phyloP scores from a whole-genome alignment of 164 flowering plant species.

The Vitis rotundifolia region DNA sequence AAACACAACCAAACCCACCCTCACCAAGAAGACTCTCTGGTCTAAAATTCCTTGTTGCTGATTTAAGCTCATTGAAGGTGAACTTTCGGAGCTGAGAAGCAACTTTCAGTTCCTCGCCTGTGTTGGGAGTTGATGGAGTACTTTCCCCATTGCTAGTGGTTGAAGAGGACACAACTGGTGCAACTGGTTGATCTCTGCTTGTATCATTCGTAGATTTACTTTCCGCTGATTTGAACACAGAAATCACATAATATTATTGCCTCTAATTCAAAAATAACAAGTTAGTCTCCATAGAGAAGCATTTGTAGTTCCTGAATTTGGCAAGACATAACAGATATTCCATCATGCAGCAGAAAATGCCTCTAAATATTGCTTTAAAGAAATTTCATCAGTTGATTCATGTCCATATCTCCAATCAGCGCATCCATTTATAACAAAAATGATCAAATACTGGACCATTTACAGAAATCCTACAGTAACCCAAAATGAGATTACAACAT shows the following conservation, averaged over 20 bases:
- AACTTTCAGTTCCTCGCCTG: slow-evolving; percentile 38
- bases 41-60: slow-evolving; percentile 41
- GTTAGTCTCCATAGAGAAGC: not conserved
- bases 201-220: slow-evolving; percentile 37
- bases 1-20: slow-evolving; percentile 55
- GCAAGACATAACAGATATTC: not conserved
- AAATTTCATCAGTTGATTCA: no score
- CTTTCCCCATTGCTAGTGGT: slow-evolving; percentile 40
- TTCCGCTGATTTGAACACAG: slow-evolving; percentile 26
- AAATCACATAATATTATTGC: not conserved
- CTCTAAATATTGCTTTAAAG: not conserved
- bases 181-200: slow-evolving; percentile 37
- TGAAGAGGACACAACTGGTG: slow-evolving; percentile 39
- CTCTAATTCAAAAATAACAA: not conserved
- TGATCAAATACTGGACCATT: no score
- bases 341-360: not conserved
- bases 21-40: slow-evolving; percentile 49
- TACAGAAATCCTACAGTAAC: no score
- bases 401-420: no score
- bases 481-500: no score
- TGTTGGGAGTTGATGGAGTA: slow-evolving; percentile 34
- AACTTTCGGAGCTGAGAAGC: slow-evolving; percentile 46
- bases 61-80: slow-evolving; percentile 39
- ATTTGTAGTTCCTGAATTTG: not conserved
- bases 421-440: no score